These are phyloP conservation scores for Fragilaria crotonensis DNA, from an alignment of 108 stramenopile species.

Conservation along the genomic window DNA sequence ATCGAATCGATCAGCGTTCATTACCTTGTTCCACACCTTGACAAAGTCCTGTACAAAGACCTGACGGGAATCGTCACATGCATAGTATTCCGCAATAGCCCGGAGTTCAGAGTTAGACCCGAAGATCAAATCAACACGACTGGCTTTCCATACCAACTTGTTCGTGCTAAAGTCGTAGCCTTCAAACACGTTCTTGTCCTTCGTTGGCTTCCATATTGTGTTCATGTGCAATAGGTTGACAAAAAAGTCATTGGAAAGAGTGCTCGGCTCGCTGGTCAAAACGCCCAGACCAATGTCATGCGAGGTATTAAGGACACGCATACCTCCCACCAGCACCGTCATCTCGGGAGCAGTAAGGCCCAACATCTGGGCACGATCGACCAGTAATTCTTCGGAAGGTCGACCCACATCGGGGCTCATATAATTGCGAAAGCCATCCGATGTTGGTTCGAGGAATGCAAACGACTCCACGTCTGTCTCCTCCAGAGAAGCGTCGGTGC, in stretches of 20 bases:
- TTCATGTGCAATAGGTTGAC: conserved; percentile 49
- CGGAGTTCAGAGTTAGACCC: conserved; percentile 60
- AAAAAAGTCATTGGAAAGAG: conserved; percentile 58
- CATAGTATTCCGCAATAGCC: conserved; percentile 53
- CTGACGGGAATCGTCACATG: conserved; percentile 32
- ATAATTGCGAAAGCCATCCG: conserved; percentile 71
- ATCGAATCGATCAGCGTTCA: conserved; percentile 72
- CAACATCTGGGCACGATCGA: conserved; percentile 58
- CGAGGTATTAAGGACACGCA: conserved; percentile 42
- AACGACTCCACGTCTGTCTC: conserved; percentile 51
- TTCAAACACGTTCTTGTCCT: conserved; percentile 29
- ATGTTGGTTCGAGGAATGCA: conserved; percentile 31
- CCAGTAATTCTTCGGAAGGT: conserved; percentile 40
- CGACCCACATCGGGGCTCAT: conserved; percentile 1
- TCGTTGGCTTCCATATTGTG: conserved; percentile 34
- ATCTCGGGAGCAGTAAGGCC: conserved; percentile 55
- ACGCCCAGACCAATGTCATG: conserved; percentile 34
- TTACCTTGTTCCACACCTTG: conserved; percentile 55
- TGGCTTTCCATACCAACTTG: conserved; percentile 32
- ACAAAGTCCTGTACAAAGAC: conserved; percentile 59
- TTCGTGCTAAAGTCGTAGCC: conserved; percentile 32
- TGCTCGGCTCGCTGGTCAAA: conserved; percentile 8
- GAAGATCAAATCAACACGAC: conserved; percentile 54
- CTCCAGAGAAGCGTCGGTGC: conserved; percentile 56
- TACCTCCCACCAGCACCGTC: conserved; percentile 60